These are phyloP conservation scores for Beauveria asiatica DNA, from an alignment of 2,329 filamentous ascomycete genomes.

Conservation along the genomic window DNA sequence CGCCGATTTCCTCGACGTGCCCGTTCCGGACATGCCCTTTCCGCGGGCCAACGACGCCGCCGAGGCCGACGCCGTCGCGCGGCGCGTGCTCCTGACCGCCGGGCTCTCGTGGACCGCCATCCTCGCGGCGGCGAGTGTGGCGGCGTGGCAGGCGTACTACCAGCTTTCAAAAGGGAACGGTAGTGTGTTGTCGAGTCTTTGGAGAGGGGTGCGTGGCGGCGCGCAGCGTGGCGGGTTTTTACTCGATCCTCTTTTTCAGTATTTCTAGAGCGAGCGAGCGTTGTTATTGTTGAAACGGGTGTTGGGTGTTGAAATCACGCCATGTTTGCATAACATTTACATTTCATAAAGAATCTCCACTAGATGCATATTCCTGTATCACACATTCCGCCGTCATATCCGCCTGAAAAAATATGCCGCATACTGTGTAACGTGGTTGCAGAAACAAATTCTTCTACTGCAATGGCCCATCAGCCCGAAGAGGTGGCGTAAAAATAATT, in stretches of 20 bases:
- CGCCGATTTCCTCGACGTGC: constrained; percentile 19
- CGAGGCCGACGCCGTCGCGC: constrained; percentile 5
- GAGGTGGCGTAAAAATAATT: too few relatives aligned
- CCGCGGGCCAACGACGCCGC: constrained; percentile 20
- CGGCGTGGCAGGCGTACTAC: not conserved
- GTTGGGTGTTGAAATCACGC: not conserved
- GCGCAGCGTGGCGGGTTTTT: too few relatives aligned
- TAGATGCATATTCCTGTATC: not conserved
- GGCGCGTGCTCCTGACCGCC: not conserved
- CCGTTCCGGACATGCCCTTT: constrained; percentile 20
- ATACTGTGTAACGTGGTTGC: too few relatives aligned
- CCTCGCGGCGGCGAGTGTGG: not conserved
- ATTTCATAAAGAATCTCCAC: not conserved
- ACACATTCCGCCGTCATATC: not conserved
- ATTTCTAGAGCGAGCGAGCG: too few relatives aligned
- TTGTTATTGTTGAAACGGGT: not conserved
- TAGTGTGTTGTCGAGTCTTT: too few relatives aligned
- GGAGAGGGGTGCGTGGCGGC: too few relatives aligned
- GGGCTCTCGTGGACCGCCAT: not conserved
- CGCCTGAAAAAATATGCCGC: not conserved
- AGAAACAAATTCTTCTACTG: too few relatives aligned
- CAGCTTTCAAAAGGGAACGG: not conserved
- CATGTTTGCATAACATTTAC: too few relatives aligned
- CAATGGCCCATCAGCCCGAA: too few relatives aligned
- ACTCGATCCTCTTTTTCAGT: too few relatives aligned